These are phyloP conservation scores for Pezicula neosporulosa DNA, from an alignment of 2,329 filamentous ascomycete species.

Conservation along the genomic window DNA sequence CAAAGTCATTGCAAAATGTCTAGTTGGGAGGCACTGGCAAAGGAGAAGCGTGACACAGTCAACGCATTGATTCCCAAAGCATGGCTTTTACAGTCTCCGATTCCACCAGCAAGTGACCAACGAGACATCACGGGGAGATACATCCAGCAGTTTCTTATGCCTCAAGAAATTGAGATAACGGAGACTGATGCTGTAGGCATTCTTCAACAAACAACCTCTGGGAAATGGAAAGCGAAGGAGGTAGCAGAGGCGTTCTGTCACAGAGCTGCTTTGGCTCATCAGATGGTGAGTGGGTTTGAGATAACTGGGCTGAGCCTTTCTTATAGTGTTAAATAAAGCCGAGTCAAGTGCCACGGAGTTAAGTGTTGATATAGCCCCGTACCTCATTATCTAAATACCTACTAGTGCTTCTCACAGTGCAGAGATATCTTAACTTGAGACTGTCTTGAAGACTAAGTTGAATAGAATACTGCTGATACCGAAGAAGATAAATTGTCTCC, in stretches of 20 bases:
- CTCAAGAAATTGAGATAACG: constrained; percentile 56
- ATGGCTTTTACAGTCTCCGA: constrained; percentile 45
- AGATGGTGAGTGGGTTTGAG: constrained; percentile 48
- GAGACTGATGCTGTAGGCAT: constrained; percentile 56
- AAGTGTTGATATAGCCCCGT: no score
- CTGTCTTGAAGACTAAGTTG: no score
- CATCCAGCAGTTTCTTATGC: constrained; percentile 50
- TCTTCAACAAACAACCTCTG: constrained; percentile 47
- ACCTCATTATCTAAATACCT: no score
- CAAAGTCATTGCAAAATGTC: constrained; percentile 8
- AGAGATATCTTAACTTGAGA: no score
- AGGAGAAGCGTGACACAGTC: constrained; percentile 50
- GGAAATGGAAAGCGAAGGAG: constrained; percentile 53
- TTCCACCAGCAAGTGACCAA: constrained; percentile 47
- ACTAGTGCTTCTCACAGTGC: no score
- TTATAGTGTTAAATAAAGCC: no score
- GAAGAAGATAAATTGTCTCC: constrained; percentile 53
- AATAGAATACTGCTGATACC: no score
- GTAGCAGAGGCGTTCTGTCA: constrained; percentile 52
- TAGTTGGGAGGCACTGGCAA: constrained; percentile 46
- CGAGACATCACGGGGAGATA: constrained; percentile 53
- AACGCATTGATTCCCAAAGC: constrained; percentile 50
- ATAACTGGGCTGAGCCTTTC: constrained; percentile 16
- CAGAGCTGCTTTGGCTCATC: constrained; percentile 49
- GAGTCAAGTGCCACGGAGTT: no score